These are phyloP conservation scores for Suillus bovinus DNA, from an alignment of 768 basidiomycete genomes.

Conservation along the genomic window DNA sequence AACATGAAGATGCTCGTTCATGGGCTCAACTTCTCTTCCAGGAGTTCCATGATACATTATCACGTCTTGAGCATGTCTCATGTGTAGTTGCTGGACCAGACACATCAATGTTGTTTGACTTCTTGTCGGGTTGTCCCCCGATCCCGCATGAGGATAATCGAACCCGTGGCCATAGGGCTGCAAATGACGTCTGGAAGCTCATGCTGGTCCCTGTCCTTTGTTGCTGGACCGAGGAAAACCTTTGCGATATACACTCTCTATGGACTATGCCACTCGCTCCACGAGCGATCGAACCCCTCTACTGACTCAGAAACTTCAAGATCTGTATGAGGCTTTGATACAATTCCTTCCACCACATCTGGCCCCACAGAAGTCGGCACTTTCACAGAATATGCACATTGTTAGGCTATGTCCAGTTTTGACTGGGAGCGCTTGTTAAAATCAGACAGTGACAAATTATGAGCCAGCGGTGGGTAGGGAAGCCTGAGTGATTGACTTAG, in stretches of 20 bases:
- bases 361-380: too few species aligned
- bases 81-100: background rate
- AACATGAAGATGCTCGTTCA: background rate
- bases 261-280: too few species aligned
- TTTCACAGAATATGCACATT: too few species aligned
- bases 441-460: too few species aligned
- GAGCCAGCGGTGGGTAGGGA: too few species aligned
- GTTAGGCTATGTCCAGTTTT: too few species aligned
- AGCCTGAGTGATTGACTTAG: too few species aligned
- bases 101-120: background rate
- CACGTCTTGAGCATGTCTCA: background rate
- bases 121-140: background rate
- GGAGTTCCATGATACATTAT: background rate
- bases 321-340: too few species aligned
- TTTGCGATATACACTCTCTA: background rate
- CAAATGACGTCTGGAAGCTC: background rate
- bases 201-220: background rate
- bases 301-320: too few species aligned
- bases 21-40: background rate
- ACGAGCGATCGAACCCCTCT: too few species aligned
- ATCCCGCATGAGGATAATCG: background rate
- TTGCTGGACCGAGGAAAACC: background rate
- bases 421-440: too few species aligned
- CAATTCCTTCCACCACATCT: too few species aligned
- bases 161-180: background rate